phyloP scores from a whole-genome alignment of 768 basidiomycete species.

The Sistotremastrum niveocremeum region DNA sequence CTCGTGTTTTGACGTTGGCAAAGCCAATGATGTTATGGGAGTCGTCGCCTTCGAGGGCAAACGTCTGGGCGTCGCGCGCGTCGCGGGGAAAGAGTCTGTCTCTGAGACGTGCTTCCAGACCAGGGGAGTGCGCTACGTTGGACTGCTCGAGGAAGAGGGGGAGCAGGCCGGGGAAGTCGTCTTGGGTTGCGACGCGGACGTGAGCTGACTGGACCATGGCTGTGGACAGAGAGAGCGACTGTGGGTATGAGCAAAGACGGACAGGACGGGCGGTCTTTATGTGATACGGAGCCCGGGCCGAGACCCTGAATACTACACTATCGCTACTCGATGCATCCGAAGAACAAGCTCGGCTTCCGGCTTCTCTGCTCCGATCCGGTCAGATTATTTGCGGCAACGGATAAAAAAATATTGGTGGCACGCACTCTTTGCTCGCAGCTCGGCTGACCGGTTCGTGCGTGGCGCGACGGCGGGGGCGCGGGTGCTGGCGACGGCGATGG shows the following conservation, averaged over 20 bases:
- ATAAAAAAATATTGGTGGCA: constrained; percentile 3
- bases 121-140: constrained; percentile 33
- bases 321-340: not conserved
- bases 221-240: not conserved
- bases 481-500: constrained; percentile 61
- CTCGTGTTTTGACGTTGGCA: too few relatives aligned
- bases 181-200: constrained; percentile 58
- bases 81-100: too few relatives aligned
- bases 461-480: constrained; percentile 60
- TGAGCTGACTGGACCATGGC: constrained; percentile 25
- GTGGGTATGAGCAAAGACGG: not conserved
- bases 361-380: not conserved
- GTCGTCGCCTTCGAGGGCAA: too few relatives aligned
- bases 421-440: constrained; percentile 29
- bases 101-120: not conserved
- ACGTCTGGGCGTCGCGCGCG: too few relatives aligned
- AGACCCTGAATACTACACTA: too few relatives aligned
- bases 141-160: constrained; percentile 44
- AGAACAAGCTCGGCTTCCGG: too few relatives aligned
- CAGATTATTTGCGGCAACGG: not conserved
- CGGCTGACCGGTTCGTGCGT: constrained; percentile 63
- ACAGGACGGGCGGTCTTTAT: not conserved
- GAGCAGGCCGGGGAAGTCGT: constrained; percentile 58
- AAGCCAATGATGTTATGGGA: too few relatives aligned
- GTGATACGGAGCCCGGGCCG: too few relatives aligned